Conservation (phyloP, 495 filamentous ascomycete genomes). For the Tuber indicum region DNA sequence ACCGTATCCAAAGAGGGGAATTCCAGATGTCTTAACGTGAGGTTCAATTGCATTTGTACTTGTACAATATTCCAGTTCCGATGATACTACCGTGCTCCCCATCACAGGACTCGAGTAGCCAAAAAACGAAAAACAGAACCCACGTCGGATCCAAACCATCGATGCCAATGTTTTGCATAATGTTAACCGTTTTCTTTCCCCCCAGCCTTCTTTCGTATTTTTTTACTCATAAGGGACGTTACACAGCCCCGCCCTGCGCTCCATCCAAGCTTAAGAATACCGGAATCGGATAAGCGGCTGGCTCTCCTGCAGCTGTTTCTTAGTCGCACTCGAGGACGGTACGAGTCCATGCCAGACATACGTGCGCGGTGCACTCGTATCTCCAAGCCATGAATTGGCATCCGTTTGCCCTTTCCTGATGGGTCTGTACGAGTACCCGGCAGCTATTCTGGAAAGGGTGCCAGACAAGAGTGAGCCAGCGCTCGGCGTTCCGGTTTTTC, state of each 20-base stretch:
- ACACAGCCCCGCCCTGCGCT: not conserved
- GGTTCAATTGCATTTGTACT: too few species aligned
- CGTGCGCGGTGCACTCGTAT: not conserved
- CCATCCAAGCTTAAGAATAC: not conserved
- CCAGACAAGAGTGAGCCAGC: too few species aligned
- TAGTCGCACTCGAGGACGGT: not conserved
- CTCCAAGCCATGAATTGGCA: not conserved
- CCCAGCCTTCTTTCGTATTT: not conserved
- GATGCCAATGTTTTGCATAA: not conserved
- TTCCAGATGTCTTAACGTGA: too few species aligned
- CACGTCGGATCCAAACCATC: not conserved
- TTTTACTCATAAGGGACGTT: not conserved
- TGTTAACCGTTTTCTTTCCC: not conserved
- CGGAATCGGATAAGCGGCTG: not conserved
- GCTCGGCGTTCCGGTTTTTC: too few species aligned
- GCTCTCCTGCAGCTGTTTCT: not conserved
- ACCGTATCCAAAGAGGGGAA: too few species aligned
- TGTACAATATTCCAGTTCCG: too few species aligned
- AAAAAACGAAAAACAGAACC: not conserved
- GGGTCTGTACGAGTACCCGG: too few species aligned
- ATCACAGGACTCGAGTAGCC: not conserved
- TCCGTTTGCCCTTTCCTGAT: not conserved
- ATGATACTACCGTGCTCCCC: not conserved
- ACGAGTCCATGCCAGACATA: not conserved
- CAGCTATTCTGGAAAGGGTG: too few species aligned